Conservation (phyloP, 176 grass and related monocot species). For the Raddia guianensis region DNA sequence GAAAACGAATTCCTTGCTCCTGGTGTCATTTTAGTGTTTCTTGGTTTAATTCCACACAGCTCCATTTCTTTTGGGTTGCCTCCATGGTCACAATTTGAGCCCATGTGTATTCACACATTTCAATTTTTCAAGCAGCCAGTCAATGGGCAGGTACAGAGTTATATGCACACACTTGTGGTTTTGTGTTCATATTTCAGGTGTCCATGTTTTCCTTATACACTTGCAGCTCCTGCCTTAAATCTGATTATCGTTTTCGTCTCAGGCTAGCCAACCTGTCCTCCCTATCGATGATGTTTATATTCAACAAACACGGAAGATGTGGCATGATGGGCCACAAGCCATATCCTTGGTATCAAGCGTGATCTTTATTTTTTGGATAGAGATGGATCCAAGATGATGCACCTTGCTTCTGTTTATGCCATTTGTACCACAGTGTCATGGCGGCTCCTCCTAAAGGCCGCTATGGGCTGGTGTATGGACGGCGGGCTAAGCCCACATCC, state of each 20-base stretch:
- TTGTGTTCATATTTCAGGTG: no score
- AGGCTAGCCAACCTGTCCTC: background rate
- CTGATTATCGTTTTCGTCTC: background rate
- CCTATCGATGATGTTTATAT: background rate
- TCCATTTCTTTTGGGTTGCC: background rate
- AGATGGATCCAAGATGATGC: no score
- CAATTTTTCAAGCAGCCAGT: background rate
- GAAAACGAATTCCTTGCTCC: background rate
- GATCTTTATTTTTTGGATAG: no score
- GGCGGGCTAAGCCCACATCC: no score
- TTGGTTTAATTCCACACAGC: background rate
- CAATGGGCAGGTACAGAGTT: background rate
- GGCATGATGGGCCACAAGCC: no score
- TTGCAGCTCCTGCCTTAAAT: background rate
- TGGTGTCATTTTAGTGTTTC: background rate
- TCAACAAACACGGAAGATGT: background rate
- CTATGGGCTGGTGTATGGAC: no score
- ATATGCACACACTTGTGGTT: background rate
- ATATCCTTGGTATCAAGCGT: no score
- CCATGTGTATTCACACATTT: background rate
- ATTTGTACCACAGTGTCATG: no score
- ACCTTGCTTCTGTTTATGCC: no score
- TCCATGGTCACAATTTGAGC: background rate
- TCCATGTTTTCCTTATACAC: no score
- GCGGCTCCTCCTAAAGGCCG: no score